A percentile compares a stretch with the other conserved stretches of the same genome.
Evolutionary conservation across 371 early-diverging fungal species (phyloP).

Genomic region (Mucor ambiguus): DNA sequence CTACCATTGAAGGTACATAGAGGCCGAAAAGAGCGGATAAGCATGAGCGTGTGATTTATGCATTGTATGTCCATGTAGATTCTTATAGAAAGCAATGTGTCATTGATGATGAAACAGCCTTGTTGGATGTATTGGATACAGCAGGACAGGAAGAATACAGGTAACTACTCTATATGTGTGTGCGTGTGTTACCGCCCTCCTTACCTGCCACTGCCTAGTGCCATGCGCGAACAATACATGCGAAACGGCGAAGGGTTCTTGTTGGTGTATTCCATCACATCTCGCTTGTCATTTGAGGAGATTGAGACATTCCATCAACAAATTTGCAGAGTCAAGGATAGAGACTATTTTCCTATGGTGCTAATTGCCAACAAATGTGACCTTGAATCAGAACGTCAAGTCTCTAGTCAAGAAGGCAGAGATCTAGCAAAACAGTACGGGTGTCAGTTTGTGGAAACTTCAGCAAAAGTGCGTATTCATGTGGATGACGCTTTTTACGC

Average conservation of each 20-base stretch:
- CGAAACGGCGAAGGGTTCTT: constrained; percentile 61
- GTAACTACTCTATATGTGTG: constrained; percentile 23
- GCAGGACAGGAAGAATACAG: constrained; percentile 94
- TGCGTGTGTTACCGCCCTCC: background rate
- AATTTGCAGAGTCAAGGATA: constrained; percentile 83
- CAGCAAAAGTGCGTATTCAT: constrained; percentile 86
- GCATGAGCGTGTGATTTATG: background rate
- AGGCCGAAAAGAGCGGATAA: background rate
- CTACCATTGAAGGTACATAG: constrained; percentile 84
- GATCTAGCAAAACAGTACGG: constrained; percentile 33
- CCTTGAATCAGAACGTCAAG: constrained; percentile 75
- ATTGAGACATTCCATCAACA: constrained; percentile 76
- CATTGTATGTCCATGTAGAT: constrained; percentile 48
- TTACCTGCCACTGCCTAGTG: constrained; percentile 30
- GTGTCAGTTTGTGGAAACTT: constrained; percentile 76
- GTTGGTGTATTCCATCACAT: constrained; percentile 72
- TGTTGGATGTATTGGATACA: constrained; percentile 91
- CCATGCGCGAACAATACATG: constrained; percentile 83
- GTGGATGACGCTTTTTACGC: constrained; percentile 92
- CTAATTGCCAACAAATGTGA: constrained; percentile 97
- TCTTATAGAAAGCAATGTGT: constrained; percentile 90
- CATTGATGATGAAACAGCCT: constrained; percentile 82
- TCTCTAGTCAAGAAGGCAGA: constrained; percentile 34
- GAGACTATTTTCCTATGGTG: constrained; percentile 83
- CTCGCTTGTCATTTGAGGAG: constrained; percentile 80